phyloP scores from a whole-genome alignment of 2,329 filamentous ascomycete genomes.

The Emmonsiellopsis sp. region DNA sequence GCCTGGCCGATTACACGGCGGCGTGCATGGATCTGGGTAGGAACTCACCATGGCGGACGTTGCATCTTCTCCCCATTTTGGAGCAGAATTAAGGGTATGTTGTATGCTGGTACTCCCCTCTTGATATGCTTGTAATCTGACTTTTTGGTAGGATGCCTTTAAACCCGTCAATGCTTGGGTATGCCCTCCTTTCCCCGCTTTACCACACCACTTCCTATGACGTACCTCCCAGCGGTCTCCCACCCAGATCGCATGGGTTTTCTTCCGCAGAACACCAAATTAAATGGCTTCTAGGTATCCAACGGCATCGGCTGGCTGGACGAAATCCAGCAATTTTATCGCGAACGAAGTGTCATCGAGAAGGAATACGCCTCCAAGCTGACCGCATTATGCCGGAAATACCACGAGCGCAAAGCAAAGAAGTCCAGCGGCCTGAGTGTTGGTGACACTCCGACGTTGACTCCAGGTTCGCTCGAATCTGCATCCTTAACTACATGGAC shows the following conservation, averaged over 20 bases:
- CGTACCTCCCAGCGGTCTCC: constrained; percentile 5
- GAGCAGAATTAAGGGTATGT: constrained; percentile 74
- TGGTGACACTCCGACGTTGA: constrained; percentile 85
- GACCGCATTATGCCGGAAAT: constrained; percentile 81
- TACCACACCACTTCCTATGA: constrained; percentile 9
- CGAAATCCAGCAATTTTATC: constrained; percentile 94
- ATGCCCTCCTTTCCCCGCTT: constrained; percentile 21
- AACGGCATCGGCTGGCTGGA: constrained; percentile 91
- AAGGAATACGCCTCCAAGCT: constrained; percentile 94
- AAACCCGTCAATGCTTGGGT: constrained; percentile 89
- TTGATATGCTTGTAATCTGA: neutral
- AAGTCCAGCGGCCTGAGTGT: constrained; percentile 83
- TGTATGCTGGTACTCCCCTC: neutral
- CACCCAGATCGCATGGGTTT: neutral
- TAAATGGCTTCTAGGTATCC: constrained; percentile 45
- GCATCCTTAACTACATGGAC: constrained; percentile 96
- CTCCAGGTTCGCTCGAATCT: constrained; percentile 89
- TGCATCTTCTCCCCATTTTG: constrained; percentile 77
- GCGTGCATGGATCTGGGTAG: neutral
- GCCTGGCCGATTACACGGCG: neutral
- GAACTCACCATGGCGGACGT: constrained; percentile 63
- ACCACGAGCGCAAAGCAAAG: constrained; percentile 92
- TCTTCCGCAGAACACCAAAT: constrained; percentile 2
- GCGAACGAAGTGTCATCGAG: constrained; percentile 85
- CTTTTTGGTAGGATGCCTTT: constrained; percentile 72